Base-by-base conservation (phyloP, 139 green algal species). In the Chlorella sp. region DNA sequence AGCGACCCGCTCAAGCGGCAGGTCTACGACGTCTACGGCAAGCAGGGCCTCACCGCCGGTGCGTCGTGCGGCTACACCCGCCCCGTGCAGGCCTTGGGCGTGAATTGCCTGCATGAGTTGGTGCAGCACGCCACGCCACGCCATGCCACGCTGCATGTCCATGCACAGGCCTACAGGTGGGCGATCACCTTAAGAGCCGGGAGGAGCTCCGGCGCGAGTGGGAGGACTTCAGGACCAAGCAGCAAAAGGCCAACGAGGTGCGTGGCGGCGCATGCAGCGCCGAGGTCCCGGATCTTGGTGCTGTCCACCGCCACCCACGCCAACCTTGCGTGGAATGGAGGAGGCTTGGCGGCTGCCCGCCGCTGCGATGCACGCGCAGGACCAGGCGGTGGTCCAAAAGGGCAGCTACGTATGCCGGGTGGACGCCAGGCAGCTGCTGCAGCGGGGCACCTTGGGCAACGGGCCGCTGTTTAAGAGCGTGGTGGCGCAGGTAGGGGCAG, bases 1-100 rank as follows among this genome's bases (percentile, higher is more conserved):
- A 72, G 63, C 3, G 80, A 88, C 49, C 68, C 75, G 0, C 26
- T 72, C n/a, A 75, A 74, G 6, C 73, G 78, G 2, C 78, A 83
- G 55, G 24, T 83, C 17, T 87, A 87, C 29, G 81, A 87, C 61
- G 74, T 87, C 33, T 87, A 87, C n/a, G 81, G 81, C 20, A 80
- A 75, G 60, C 51, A 77, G 50, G 81, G 79, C 3, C 74, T 85
- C 22, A 32, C 2, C 0, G 74, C 74, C 33, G 74, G 74, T 79
- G 61, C 3, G 61, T 67, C n/a, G 51, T 62, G 6, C 51, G 51
- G 51, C 51, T 31, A 17, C 23, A 17, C 2, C 5, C 29, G 51
- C 51, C 51, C 51, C 51, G 29, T 22, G 51, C 51, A 55, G 10
- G 42, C n/a, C 61, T 67, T 14, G n/a, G 61, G 29, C 14, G 61